Base-by-base conservation (phyloP, 768 basidiomycete genomes). In the Boletus vinaceobasis region DNA sequence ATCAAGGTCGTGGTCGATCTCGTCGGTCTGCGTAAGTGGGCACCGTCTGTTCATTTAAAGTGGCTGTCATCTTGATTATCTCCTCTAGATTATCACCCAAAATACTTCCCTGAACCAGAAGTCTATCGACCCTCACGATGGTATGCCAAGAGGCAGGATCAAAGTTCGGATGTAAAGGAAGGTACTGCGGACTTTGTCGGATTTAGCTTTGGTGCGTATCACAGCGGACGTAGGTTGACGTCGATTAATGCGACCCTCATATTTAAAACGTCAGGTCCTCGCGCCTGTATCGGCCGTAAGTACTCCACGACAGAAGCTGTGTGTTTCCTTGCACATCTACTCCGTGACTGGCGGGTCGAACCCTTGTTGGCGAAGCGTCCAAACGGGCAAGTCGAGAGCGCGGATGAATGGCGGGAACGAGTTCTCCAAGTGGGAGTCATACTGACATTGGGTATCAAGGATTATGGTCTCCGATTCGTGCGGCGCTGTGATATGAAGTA, bases 251-350 rank as follows among this genome's bases (percentile, higher is more conserved):
- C 31, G 17, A 21, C 14, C 27, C 37, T 6, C 8, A 23, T 35
- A 11, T 8, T 27, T 55, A 4, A 53, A 45, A 45, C 33, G 48
- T 11, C 57, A 75, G 79, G 79, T 21, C 77, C 79, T n/a, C 74
- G 81, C 14, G 50, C 64, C 4, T 85, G 83, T 59, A 69, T 82
- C 5, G 84, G 83, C 4, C 70, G 79, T 33, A 80, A 77, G 56
- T 85, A 84, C 57, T 77, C 82, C 2, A 71, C 73, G 1, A 74
- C 73, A 0, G 82, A 85, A 62, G 73, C 75, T 1, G 74, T 84
- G 15, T 75, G 74, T 43, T 80, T 84, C 72, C 72, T 85, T n/a
- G 73, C 79, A 0, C 65, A 76, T 58, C 62, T 84, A 5, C 63
- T 82, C 10, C 70, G 79, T 5, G 82, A 83, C 46, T 84, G 77